Conservation (phyloP, 306 rosid genomes). For the Lathyrus tuberosus region DNA sequence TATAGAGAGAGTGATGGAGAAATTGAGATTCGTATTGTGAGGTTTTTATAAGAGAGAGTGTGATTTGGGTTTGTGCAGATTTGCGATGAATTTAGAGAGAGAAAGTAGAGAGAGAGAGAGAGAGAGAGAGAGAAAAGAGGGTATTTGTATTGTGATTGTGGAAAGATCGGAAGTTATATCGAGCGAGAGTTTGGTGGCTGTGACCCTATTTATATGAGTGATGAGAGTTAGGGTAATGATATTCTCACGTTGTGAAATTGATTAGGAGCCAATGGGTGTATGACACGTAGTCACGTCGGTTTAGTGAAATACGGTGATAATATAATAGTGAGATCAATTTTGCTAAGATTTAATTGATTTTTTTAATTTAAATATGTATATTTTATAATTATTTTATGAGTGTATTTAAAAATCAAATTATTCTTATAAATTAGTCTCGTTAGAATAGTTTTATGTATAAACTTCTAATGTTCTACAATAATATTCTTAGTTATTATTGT, state of each 20-base stretch:
- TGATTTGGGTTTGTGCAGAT: conserved; percentile 19
- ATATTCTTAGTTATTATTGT: no score
- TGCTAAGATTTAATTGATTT: no score
- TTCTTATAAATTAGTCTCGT: no score
- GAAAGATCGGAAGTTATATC: conserved; percentile 26
- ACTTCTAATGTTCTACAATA: no score
- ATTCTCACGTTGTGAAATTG: not conserved
- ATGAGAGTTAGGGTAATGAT: not conserved
- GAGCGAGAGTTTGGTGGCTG: not conserved
- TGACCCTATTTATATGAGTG: not conserved
- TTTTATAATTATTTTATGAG: no score
- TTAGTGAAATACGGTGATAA: not conserved
- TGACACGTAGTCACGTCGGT: not conserved
- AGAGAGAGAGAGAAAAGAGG: not conserved
- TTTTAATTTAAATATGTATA: no score
- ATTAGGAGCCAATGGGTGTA: not conserved
- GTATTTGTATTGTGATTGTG: conserved; percentile 27
- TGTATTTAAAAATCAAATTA: no score
- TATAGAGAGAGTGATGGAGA: conserved; percentile 7
- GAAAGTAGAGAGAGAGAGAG: conserved; percentile 9
- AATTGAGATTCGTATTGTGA: conserved; percentile 33
- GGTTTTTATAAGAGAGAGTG: conserved; percentile 42
- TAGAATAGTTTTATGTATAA: no score
- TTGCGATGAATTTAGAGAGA: conserved; percentile 21
- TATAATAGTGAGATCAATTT: not conserved